Base-by-base conservation (phyloP, 1,139 yeast genomes). In the Kodamaea anthophila region DNA sequence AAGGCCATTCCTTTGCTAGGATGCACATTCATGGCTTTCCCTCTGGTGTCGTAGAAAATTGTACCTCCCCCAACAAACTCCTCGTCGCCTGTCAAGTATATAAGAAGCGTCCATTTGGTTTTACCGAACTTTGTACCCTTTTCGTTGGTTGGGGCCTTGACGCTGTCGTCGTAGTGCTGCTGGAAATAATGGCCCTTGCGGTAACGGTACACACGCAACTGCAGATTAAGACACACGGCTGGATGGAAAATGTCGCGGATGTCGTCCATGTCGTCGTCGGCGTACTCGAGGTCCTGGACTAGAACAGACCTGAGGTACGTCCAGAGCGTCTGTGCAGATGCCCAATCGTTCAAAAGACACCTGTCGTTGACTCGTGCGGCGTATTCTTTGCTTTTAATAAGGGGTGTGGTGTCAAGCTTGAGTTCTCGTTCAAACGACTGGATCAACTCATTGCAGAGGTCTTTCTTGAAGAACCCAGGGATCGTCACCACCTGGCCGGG, bases 1-100 rank as follows among this genome's bases (percentile, higher is more conserved):
- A 77, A 56, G 0, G 80, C 79, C 70, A 71, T 62, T 0, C 84
- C 85, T 39, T 61, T 65, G 9, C 51, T 43, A 0, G 82, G 81
- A 34, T 66, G 70, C 2, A 75, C 58, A 28, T 58, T 60, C 30
- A 65, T 36, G 4, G 33, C 30, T 2, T 43, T 46, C 1, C 52
- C 52, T 9, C 53, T 47, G 7, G 32, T 23, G 4, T 60, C 60
- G 38, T 75, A 62, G 39, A 77, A 77, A 4, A 71, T 60, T 0
- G 84, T 77, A n/a, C 73, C 79, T 2, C 85, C 85, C 6, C 84
- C 84, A 11, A 42, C 41, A 31, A 76, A 68, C 23, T 73, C 77
- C 2, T 69, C 73, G 23, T 56, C 70, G 1, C 80, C 84, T 1
- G 79, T 73, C 24, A 77, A 53, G 42, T 77, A 77, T 2, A 77